Percentiles rank a stretch among this genome's conserved stretches.
Conservation (phyloP, 768 basidiomycete species). For the Russula dissimulans region DNA sequence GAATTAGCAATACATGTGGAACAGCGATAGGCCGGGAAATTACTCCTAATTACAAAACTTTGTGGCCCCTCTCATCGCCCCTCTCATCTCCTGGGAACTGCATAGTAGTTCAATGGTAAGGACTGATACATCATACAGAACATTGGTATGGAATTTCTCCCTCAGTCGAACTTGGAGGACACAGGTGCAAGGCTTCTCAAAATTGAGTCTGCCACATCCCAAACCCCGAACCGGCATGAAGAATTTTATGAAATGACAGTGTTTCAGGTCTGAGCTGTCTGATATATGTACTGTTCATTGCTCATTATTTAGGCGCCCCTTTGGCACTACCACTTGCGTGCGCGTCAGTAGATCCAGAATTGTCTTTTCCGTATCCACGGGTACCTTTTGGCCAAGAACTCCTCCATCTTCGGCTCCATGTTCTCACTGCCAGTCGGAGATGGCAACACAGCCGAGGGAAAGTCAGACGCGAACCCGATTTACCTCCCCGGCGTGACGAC, state of each 20-base stretch:
- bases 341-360: background rate
- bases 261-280: constrained; percentile 10
- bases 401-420: constrained; percentile 2
- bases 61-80: too few species aligned
- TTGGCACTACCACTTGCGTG: too few species aligned
- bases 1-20: too few species aligned
- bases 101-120: too few species aligned
- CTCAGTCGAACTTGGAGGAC: background rate
- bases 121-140: background rate
- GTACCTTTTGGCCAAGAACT: constrained; percentile 13
- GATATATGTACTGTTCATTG: background rate
- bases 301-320: background rate
- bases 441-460: background rate
- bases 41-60: too few species aligned
- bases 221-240: background rate
- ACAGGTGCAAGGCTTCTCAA: background rate
- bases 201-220: background rate
- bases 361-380: constrained; percentile 14
- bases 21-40: too few species aligned
- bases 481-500: constrained; percentile 7
- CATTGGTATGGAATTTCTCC: background rate
- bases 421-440: background rate
- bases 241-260: constrained; percentile 16
- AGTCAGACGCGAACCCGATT: constrained; percentile 9
- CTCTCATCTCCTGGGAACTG: too few species aligned